Conservation (phyloP, 208 protist species). For the Leishmania mexicana region DNA sequence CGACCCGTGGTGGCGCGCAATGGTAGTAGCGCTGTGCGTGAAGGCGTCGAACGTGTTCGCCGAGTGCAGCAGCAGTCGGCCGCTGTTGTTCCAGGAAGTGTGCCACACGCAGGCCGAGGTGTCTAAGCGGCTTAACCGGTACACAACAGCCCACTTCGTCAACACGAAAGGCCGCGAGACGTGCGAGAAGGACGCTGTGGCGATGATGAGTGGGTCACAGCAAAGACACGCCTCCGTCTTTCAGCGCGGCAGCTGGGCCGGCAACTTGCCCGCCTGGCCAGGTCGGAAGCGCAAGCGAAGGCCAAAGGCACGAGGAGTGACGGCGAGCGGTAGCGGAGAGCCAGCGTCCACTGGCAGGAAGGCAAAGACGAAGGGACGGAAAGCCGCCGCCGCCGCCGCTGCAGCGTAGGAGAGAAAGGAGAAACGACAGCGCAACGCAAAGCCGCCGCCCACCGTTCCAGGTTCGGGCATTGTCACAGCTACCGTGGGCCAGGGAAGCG, state of each 20-base stretch:
- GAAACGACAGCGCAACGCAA: not conserved
- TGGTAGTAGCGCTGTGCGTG: conserved; percentile 80
- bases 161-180: conserved; percentile 28
- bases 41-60: conserved; percentile 76
- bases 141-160: conserved; percentile 23
- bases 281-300: conserved; percentile 2
- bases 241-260: not conserved
- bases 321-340: not conserved
- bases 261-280: not conserved
- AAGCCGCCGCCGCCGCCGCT: not conserved
- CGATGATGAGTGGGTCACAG: not conserved
- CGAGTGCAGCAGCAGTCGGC: conserved; percentile 60
- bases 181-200: not conserved
- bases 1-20: conserved; percentile 88
- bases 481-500: not conserved
- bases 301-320: not conserved
- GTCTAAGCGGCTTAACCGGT: conserved; percentile 8
- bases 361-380: not conserved
- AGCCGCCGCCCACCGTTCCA: not conserved
- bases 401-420: not conserved
- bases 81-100: conserved; percentile 19
- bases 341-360: not conserved
- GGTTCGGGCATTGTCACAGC: not conserved
- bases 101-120: conserved; percentile 12
- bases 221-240: not conserved